phyloP scores from a whole-genome alignment of 2,329 filamentous ascomycete species.

The Raffaelea ambrosiae region DNA sequence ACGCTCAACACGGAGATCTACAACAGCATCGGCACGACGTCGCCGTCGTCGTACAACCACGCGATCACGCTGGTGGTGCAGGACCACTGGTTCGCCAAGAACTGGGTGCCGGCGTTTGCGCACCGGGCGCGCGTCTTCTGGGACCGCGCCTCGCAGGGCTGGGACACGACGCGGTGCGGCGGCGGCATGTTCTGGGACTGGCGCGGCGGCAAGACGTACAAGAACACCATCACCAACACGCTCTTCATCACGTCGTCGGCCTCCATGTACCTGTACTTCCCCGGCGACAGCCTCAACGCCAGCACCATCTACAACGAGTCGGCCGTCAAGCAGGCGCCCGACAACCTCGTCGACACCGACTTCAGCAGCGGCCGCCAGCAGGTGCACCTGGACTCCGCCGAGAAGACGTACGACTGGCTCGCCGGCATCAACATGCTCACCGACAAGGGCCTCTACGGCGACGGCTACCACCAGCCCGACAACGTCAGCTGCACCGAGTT shows the following conservation, averaged over 20 bases:
- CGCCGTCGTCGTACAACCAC: background rate
- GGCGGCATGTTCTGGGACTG: slow-evolving; percentile 79
- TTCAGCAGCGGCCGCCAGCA: background rate
- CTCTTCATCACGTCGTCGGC: background rate
- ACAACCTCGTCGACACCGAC: background rate
- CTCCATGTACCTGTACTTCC: background rate
- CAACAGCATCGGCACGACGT: background rate
- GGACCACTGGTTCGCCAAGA: slow-evolving; percentile 60
- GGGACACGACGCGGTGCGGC: slow-evolving; percentile 70
- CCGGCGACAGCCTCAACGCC: background rate
- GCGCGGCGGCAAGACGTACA: background rate
- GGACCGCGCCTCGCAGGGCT: slow-evolving; percentile 67
- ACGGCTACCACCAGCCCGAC: background rate
- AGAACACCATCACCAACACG: background rate
- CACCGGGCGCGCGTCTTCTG: slow-evolving; percentile 80
- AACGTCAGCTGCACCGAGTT: background rate
- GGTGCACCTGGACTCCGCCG: background rate
- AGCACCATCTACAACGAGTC: background rate
- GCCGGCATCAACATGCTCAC: background rate
- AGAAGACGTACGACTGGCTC: background rate
- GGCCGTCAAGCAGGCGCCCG: background rate
- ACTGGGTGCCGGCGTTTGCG: slow-evolving; percentile 68
- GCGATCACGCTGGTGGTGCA: background rate
- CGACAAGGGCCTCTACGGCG: background rate
- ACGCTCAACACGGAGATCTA: background rate